These are phyloP conservation scores for Wolfiporia cocos DNA, from an alignment of 1,284 basidiomycete genomes.

Conservation along the genomic window DNA sequence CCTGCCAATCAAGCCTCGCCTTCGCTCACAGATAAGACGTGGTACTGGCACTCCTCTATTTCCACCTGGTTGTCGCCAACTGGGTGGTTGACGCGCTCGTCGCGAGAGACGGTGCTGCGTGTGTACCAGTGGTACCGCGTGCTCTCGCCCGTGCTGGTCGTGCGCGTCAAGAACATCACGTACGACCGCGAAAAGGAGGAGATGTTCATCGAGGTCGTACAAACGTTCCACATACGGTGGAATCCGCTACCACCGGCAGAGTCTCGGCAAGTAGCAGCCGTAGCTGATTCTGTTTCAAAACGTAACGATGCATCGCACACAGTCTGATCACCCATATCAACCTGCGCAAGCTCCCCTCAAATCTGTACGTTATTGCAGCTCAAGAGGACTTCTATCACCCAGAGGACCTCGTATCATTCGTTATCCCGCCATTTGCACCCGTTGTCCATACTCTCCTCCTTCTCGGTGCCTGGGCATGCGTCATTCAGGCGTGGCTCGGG, in stretches of 20 bases:
- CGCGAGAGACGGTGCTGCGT: conserved; percentile 40
- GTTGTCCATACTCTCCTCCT: conserved; percentile 34
- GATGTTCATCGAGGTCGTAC: conserved; percentile 41
- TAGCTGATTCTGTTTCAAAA: too few species aligned
- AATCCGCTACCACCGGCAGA: conserved; percentile 38
- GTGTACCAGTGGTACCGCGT: conserved; percentile 63
- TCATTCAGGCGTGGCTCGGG: conserved; percentile 31
- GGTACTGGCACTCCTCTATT: too few species aligned
- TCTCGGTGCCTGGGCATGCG: conserved; percentile 34
- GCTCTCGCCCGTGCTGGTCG: conserved; percentile 40
- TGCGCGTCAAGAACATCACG: conserved; percentile 37
- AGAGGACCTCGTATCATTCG: conserved; percentile 42
- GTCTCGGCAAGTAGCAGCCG: conserved; percentile 32
- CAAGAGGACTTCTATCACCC: conserved; percentile 64
- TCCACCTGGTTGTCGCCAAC: conserved; percentile 1
- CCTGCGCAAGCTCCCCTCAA: conserved; percentile 27
- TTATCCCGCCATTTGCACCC: conserved; percentile 44
- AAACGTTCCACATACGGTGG: conserved; percentile 47
- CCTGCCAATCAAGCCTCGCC: not conserved
- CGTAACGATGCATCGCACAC: not conserved
- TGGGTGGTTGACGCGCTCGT: not conserved
- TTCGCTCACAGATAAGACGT: not conserved
- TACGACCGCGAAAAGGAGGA: conserved; percentile 32
- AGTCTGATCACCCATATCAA: conserved; percentile 40
- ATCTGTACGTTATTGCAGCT: conserved; percentile 39